Evolutionary conservation across 805 yeast genomes (phyloP).

Genomic region (Brettanomyces bruxellensis): DNA sequence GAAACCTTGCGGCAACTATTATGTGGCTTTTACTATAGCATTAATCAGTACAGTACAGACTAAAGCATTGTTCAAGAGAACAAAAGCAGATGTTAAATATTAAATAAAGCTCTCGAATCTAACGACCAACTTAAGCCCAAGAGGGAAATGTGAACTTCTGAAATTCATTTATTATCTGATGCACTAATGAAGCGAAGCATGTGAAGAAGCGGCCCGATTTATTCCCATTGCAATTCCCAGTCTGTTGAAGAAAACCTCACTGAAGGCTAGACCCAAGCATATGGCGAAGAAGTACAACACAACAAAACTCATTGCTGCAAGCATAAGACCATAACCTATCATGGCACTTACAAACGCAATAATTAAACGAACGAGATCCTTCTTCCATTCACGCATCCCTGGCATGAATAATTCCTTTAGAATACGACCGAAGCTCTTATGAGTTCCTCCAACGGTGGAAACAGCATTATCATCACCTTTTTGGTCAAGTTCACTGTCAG

Average conservation of each 20-base stretch:
- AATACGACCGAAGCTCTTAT: conserved; percentile 2
- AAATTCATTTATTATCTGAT: neutral
- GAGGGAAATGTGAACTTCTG: too few relatives aligned
- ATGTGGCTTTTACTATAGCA: too few relatives aligned
- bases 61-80: too few relatives aligned
- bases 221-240: conserved; percentile 32
- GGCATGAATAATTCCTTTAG: conserved; percentile 25
- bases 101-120: too few relatives aligned
- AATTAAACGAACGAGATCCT: conserved; percentile 48
- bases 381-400: conserved; percentile 27
- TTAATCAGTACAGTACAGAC: too few relatives aligned
- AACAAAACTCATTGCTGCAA: conserved; percentile 68
- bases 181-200: conserved; percentile 16
- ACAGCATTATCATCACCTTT: conserved; percentile 2
- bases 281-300: conserved; percentile 66
- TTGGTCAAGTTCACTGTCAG: conserved; percentile 10
- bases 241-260: conserved; percentile 63
- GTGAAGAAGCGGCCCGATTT: conserved; percentile 25
- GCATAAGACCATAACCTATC: conserved; percentile 65
- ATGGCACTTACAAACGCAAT: conserved; percentile 54
- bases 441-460: neutral
- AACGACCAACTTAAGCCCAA: too few relatives aligned
- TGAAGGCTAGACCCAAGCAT: conserved; percentile 58
- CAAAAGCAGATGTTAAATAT: too few relatives aligned
- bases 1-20: too few relatives aligned